Conservation (phyloP, 345 rosid species). For the Physaria fendleri region DNA sequence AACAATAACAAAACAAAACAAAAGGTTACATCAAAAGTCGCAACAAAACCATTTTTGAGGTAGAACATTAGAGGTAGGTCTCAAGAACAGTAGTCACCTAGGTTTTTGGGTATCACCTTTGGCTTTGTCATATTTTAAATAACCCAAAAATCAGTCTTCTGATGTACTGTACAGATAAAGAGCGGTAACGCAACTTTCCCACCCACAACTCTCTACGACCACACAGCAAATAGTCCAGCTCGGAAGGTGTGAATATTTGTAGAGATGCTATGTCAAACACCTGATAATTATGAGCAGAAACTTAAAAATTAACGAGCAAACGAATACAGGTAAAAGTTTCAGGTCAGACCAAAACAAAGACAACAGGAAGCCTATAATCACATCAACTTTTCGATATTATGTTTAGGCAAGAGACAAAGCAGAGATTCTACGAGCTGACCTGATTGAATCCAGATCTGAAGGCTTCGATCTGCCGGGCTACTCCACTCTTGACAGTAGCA, state of each 20-base stretch:
- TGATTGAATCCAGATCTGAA: constrained; percentile 94
- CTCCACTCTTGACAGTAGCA: constrained; percentile 85
- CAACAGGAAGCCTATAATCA: neutral
- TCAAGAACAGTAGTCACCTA: constrained; percentile 1
- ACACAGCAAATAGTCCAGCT: constrained; percentile 89
- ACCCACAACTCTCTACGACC: constrained; percentile 98
- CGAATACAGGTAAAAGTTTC: neutral
- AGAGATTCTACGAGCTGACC: constrained; percentile 35
- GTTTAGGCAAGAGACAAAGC: neutral
- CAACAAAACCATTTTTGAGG: too few relatives aligned
- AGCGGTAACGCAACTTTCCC: neutral
- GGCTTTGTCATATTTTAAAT: neutral
- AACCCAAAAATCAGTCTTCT: constrained; percentile 12
- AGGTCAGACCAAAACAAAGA: neutral
- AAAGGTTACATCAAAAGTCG: neutral
- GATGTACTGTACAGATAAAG: constrained; percentile 12
- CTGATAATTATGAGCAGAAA: constrained; percentile 34
- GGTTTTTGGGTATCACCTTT: constrained; percentile 3
- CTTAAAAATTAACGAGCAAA: neutral
- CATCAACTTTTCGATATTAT: neutral
- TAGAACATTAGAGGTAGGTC: neutral
- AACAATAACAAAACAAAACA: too few relatives aligned
- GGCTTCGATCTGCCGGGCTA: constrained; percentile 78
- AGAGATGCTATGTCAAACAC: constrained; percentile 87
- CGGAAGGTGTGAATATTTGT: constrained; percentile 87